Conservation (phyloP, 2,329 filamentous ascomycete genomes). For the Mycocentrospora acerina region DNA sequence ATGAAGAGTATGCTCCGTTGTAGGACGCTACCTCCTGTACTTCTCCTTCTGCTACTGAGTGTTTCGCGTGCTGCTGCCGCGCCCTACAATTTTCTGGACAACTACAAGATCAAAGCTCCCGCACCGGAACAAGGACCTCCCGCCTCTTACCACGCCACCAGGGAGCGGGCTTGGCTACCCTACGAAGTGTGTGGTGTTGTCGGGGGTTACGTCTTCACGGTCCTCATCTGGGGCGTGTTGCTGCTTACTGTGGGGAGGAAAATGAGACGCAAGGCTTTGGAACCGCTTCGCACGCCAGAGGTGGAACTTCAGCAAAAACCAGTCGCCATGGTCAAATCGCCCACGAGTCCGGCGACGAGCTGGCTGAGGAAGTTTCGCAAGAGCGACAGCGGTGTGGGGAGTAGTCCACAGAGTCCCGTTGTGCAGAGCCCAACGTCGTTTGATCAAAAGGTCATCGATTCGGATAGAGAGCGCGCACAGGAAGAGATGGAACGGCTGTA, state of each 20-base stretch:
- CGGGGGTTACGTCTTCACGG: constrained; percentile 76
- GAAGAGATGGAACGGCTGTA: constrained; percentile 88
- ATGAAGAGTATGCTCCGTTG: constrained; percentile 30
- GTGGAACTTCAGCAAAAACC: constrained; percentile 59
- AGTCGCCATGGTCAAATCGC: constrained; percentile 26
- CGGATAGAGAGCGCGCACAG: constrained; percentile 73
- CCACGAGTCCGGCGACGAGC: constrained; percentile 34
- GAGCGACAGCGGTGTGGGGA: constrained; percentile 27
- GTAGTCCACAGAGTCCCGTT: constrained; percentile 39
- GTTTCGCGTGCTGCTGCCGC: constrained; percentile 24
- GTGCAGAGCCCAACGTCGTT: constrained; percentile 68
- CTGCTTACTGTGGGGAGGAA: constrained; percentile 51
- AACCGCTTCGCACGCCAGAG: constrained; percentile 54
- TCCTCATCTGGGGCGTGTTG: constrained; percentile 69
- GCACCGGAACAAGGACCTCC: constrained; percentile 26
- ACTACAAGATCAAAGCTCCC: constrained; percentile 29
- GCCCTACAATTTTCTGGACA: constrained; percentile 28
- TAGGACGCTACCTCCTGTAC: constrained; percentile 23
- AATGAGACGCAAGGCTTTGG: constrained; percentile 49
- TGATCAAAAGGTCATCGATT: constrained; percentile 73
- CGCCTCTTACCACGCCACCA: constrained; percentile 31
- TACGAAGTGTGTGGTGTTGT: constrained; percentile 82
- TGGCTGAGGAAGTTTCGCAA: constrained; percentile 39
- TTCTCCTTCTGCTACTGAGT: constrained; percentile 30
- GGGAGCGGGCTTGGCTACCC: constrained; percentile 62